Evolutionary conservation across 2,329 filamentous ascomycete species (phyloP), one percentile per base, ranked within the genome.

Genomic region (Fusarium sororula): DNA sequence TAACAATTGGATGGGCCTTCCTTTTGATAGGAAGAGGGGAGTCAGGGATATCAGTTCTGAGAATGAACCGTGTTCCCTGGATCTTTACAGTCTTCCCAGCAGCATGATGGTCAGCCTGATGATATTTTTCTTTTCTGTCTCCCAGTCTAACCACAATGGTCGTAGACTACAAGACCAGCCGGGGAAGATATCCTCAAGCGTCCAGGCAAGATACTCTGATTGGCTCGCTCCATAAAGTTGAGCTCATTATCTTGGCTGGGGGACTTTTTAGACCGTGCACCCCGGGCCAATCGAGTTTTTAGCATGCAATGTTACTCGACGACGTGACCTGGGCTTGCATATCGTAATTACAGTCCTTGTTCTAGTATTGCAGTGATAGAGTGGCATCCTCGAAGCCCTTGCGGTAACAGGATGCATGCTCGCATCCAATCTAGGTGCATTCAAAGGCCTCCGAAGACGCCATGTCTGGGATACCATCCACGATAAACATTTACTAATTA

Each of bases 281-380:
- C 66, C 69, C 41, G 50, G 50, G 26, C 53, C 35, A 59, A 55
- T 73, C 42, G 51, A 53, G 63, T 44, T 41, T 53, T 44, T 47
- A 66, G 45, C 41, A 53, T 56, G 67, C 63, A 66, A 74, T 74
- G 73, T 63, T 68, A 75, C 75, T 67, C 60, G 47, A 74, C 48
- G 50, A 71, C 42, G 54, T 56, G 63, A 66, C 74, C 63, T 69
- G 63, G 67, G 63, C 75, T 56, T 78, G 76, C 76, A 76, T 76
- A 78, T 78, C 76, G 75, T 62, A 78, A 78, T 78, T 78, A 78
- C 68, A 63, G 70, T 57, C 71, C 54, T 66, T 28, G 42, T 58
- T 58, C 37, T 60, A 44, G 57, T 53, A 50, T 39, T 54, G 59
- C 41, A 51, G 54, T 35, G 32, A 15, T 35, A 35, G 32, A 35